phyloP scores from a whole-genome alignment of 257 asterid species.

The Solanum pennellii region DNA sequence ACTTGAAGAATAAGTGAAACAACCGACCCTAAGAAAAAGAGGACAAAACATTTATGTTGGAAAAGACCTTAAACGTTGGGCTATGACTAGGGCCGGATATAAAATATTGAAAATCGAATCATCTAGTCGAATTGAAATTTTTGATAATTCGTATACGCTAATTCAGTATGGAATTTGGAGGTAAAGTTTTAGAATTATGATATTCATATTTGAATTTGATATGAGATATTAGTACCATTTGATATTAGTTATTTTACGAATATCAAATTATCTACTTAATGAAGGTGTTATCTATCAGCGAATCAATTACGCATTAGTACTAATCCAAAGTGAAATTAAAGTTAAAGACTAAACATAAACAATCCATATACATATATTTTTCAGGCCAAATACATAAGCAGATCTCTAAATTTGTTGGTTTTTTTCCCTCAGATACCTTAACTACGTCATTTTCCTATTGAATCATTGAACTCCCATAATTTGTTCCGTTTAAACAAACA shows the following conservation, averaged over 20 bases:
- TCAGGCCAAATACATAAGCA: too few species aligned
- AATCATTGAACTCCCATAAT: too few species aligned
- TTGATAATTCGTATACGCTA: too few species aligned
- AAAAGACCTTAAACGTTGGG: background rate
- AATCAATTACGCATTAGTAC: background rate
- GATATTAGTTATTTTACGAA: too few species aligned
- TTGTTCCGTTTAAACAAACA: too few species aligned
- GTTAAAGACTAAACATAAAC: background rate
- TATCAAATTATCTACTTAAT: background rate
- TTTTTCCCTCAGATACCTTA: too few species aligned
- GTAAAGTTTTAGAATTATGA: too few species aligned
- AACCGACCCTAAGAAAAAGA: background rate
- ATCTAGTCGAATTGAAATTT: fast-evolving
- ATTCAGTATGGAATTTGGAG: background rate
- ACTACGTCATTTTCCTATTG: too few species aligned
- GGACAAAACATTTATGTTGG: background rate
- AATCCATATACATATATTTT: too few species aligned
- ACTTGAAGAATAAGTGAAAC: background rate
- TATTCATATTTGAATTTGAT: fast-evolving
- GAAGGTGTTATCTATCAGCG: too few species aligned
- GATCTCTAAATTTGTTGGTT: too few species aligned
- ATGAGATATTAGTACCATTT: too few species aligned
- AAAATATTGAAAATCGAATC: background rate
- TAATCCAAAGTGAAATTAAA: background rate
- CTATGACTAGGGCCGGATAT: background rate